phyloP scores from a whole-genome alignment of 2,329 filamentous ascomycete species.

The Pestalotiopsis sp. region DNA sequence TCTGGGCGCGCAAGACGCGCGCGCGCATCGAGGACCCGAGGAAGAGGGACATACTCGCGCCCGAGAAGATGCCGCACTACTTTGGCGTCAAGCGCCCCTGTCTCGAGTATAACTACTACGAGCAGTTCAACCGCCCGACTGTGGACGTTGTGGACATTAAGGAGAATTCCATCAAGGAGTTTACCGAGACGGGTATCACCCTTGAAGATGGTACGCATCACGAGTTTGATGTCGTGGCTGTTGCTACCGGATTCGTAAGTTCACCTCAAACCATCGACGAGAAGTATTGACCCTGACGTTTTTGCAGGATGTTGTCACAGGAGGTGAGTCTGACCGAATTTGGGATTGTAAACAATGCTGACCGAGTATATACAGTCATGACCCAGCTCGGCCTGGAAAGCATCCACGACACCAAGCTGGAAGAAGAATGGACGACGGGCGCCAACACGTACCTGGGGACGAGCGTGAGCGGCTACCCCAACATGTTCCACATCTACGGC shows the following conservation, averaged over 20 bases:
- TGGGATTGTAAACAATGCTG: background rate
- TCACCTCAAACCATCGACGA: background rate
- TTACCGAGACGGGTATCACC: constrained; percentile 41
- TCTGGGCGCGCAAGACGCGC: constrained; percentile 54
- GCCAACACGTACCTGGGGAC: constrained; percentile 45
- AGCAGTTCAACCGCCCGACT: constrained; percentile 44
- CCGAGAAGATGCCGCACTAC: constrained; percentile 49
- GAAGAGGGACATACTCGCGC: constrained; percentile 52
- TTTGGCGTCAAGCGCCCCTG: constrained; percentile 54
- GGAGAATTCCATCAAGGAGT: constrained; percentile 38
- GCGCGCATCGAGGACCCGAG: constrained; percentile 49
- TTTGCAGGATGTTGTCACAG: constrained; percentile 2
- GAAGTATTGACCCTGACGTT: background rate
- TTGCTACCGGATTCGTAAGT: constrained; percentile 48
- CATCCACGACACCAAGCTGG: constrained; percentile 34
- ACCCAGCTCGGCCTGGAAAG: constrained; percentile 39
- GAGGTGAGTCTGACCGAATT: background rate
- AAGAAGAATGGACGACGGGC: constrained; percentile 33
- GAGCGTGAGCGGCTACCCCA: constrained; percentile 31
- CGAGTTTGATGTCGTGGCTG: constrained; percentile 43
- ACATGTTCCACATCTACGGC: constrained; percentile 50
- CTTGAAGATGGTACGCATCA: constrained; percentile 38
- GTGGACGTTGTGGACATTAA: constrained; percentile 44
- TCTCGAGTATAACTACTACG: constrained; percentile 44
- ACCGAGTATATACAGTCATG: background rate